A percentile compares a stretch with the other conserved stretches of the same genome.
phyloP scores from a whole-genome alignment of 257 asterid species.

The Petrea volubilis region DNA sequence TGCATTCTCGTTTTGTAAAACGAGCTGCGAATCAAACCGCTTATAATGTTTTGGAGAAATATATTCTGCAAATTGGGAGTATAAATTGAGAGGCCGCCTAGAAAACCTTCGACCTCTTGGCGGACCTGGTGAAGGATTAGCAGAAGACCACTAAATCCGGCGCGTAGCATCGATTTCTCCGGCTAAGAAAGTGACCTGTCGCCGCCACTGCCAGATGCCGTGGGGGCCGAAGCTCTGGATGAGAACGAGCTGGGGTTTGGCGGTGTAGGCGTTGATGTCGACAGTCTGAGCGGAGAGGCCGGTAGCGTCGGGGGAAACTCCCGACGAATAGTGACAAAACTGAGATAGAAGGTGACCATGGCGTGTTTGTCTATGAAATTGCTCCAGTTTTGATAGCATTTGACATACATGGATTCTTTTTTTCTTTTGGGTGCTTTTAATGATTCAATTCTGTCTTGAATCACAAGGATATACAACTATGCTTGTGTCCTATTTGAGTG shows the following conservation, averaged over 20 bases:
- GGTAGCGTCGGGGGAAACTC: conserved; percentile 59
- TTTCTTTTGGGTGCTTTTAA: no score
- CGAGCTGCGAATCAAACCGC: no score
- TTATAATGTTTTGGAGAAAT: no score
- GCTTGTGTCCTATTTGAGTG: no score
- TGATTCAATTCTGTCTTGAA: no score
- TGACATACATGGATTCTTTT: no score
- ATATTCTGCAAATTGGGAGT: no score
- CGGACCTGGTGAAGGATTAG: conserved; percentile 47
- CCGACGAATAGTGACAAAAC: conserved; percentile 62
- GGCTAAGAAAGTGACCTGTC: conserved; percentile 52
- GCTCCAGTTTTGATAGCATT: no score
- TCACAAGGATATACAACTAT: no score
- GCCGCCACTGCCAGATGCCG: conserved; percentile 87
- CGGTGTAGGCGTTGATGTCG: conserved; percentile 39
- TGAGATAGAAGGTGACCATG: conserved; percentile 54
- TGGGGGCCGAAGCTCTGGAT: conserved; percentile 87
- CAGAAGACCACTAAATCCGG: conserved; percentile 84
- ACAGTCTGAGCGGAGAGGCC: conserved; percentile 64
- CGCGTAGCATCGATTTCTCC: conserved; percentile 48
- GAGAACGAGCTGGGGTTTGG: conserved; percentile 60
- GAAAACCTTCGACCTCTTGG: conserved; percentile 64
- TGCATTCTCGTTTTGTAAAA: no score
- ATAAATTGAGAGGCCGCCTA: no score
- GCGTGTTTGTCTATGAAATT: no score